Base-by-base conservation (phyloP, 208 protist species). In the Leishmania major region DNA sequence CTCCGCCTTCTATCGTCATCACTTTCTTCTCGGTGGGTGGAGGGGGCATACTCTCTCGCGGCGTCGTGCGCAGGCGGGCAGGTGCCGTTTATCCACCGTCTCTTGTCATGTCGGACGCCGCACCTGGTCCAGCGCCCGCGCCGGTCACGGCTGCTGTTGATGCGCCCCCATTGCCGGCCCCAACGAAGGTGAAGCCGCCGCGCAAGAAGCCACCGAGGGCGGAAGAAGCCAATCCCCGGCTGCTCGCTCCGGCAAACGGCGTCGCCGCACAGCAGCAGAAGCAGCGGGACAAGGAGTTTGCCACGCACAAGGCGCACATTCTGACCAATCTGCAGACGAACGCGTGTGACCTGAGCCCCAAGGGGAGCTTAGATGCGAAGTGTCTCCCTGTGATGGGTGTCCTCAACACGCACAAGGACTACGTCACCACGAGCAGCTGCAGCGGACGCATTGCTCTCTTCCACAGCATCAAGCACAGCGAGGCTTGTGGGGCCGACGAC, bases 401-500 rank as follows among this genome's bases (percentile, higher is more conserved):
- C 8, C 86, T 97, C 35, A 97, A 97, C 86, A 87, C 77, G 17
- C 88, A 95, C 78, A 19, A 25, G 3, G 92, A 97, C 80, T 97
- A 96, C 84, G 80, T 97, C 37, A 97, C 94, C 19, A 96, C 93
- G 5, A 97, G 94, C 87, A 97, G 94, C 78, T 97, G 94, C 87
- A 95, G 93, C 72, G 94, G 94, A 51, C 94, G 94, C 62, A 97
- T 97, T 55, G 90, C 94, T 17, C 92, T 97, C 67, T 97, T 97
- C 75, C 94, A 97, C 77, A 88, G 85, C 80, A 84, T 89, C 47
- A 40, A 60, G 17, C 57, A 72, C 47, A 60, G 43, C 15, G 49
- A 79, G 31, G 67, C n/a, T 28, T 67, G 31, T 28, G 51, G 76
- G 22, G 45, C 19, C 53, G 66, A 87, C 28, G n/a, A 49, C 43